Percentiles rank a stretch among this genome's conserved stretches.
Evolutionary conservation across 1,139 yeast species (phyloP).

Genomic region (Protomyces pachydermus): DNA sequence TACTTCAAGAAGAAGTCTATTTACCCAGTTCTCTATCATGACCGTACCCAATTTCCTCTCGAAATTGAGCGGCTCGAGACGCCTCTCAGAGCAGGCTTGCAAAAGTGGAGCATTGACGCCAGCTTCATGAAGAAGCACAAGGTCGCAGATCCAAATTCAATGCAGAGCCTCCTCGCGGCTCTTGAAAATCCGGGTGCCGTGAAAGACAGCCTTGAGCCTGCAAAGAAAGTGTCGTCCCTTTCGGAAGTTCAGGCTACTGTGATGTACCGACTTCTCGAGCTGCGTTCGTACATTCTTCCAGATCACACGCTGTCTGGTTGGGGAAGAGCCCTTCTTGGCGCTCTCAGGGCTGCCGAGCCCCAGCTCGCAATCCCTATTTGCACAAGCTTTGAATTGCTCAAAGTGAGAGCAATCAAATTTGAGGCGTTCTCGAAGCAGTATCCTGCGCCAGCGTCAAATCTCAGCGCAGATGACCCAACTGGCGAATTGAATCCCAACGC

Average conservation of each 20-base stretch:
- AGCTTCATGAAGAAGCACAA: constrained; percentile 7
- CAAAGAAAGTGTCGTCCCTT: constrained; percentile 40
- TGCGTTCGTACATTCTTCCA: constrained; percentile 52
- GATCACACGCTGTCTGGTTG: constrained; percentile 48
- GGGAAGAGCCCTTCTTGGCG: constrained; percentile 50
- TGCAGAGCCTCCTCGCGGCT: constrained; percentile 35
- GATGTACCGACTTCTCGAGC: constrained; percentile 53
- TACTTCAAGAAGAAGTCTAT: constrained; percentile 59
- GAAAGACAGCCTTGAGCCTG: not conserved
- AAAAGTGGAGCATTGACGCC: constrained; percentile 39
- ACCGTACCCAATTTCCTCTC: constrained; percentile 15
- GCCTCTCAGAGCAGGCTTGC: constrained; percentile 44
- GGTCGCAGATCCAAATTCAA: not conserved
- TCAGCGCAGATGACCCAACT: constrained; percentile 39
- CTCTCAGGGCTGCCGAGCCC: constrained; percentile 30
- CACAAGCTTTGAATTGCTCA: constrained; percentile 37
- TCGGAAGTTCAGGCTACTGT: constrained; percentile 59
- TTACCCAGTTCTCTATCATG: constrained; percentile 3
- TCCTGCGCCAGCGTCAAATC: constrained; percentile 28
- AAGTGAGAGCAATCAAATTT: constrained; percentile 30
- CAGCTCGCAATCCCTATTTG: constrained; percentile 34
- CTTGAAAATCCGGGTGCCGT: constrained; percentile 31
- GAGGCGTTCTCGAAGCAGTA: constrained; percentile 17
- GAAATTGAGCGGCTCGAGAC: constrained; percentile 19
- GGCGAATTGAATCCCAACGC: constrained; percentile 38